Conservation (phyloP, 495 filamentous ascomycete species). For the Niebla homalea region DNA sequence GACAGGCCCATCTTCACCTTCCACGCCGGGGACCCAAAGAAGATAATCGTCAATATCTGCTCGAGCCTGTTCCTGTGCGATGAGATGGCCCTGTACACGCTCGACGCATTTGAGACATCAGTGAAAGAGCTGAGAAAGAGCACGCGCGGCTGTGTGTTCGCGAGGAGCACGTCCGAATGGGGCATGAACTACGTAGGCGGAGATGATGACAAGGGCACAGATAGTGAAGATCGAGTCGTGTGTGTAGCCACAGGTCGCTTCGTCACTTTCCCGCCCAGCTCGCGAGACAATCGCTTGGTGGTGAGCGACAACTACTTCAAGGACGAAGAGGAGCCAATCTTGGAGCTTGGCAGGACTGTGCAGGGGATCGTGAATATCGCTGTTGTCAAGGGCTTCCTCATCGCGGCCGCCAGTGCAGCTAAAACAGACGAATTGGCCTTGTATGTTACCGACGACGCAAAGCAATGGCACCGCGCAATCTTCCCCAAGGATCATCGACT, state of each 20-base stretch:
- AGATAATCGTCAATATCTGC: conserved; percentile 74
- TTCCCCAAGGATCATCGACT: conserved; percentile 69
- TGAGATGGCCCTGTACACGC: conserved; percentile 58
- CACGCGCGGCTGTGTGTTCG: conserved; percentile 70
- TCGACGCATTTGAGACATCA: conserved; percentile 57
- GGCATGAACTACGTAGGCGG: conserved; percentile 33
- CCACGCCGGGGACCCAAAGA: conserved; percentile 66
- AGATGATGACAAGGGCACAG: conserved; percentile 25
- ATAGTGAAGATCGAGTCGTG: conserved; percentile 51
- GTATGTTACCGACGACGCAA: conserved; percentile 66
- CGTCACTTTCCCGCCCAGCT: conserved; percentile 35
- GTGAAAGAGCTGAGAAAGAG: conserved; percentile 46
- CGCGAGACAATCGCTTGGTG: conserved; percentile 57
- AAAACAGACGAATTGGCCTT: conserved; percentile 82
- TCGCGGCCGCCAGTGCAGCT: conserved; percentile 65
- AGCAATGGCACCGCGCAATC: conserved; percentile 80
- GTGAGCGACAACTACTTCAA: conserved; percentile 70
- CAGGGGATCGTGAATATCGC: conserved; percentile 64
- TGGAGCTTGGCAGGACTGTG: conserved; percentile 59
- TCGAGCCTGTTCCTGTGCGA: conserved; percentile 21
- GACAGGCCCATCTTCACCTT: conserved; percentile 45
- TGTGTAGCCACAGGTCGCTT: conserved; percentile 66
- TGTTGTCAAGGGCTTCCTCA: conserved; percentile 68
- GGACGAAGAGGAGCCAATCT: conserved; percentile 47
- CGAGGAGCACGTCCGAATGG: conserved; percentile 60